A percentile compares a stretch with the other conserved stretches of the same genome.
Conservation (phyloP, 306 rosid genomes). For the Luffa aegyptiaca region DNA sequence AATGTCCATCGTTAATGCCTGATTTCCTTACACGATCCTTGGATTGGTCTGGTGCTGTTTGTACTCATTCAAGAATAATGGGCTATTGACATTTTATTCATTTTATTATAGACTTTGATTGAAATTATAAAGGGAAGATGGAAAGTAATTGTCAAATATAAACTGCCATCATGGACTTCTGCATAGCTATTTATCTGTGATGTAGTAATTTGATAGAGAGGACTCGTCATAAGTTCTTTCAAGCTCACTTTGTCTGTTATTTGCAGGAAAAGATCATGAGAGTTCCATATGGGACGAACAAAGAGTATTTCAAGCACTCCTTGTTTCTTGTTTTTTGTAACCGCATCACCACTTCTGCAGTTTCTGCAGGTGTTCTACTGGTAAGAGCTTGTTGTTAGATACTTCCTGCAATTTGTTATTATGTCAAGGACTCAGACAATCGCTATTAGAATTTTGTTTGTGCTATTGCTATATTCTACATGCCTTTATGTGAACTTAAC, state of each 20-base stretch:
- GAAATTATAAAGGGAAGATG: background rate
- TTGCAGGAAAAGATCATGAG: conserved; percentile 98
- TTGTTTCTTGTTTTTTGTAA: conserved; percentile 92
- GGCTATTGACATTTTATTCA: background rate
- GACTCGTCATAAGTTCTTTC: background rate
- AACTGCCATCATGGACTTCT: background rate
- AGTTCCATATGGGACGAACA: conserved; percentile 68
- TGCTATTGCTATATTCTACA: background rate
- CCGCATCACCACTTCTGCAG: conserved; percentile 81
- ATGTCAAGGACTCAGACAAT: background rate
- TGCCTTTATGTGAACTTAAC: background rate
- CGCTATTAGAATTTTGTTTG: background rate
- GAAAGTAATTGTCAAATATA: background rate
- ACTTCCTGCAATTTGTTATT: background rate
- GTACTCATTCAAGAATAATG: background rate
- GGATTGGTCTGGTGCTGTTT: background rate
- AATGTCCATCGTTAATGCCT: background rate
- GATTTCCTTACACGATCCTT: background rate
- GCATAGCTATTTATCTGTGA: background rate
- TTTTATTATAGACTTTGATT: background rate
- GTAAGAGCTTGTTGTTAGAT: conserved; percentile 24
- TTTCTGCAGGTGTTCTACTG: conserved; percentile 78
- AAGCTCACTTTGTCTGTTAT: background rate
- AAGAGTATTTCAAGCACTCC: conserved; percentile 65
- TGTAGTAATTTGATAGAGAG: background rate